Percentiles rank a stretch among this genome's conserved stretches.
These are phyloP conservation scores for Agastache rugosa DNA, from an alignment of 257 asterid genomes.

Conservation along the genomic window DNA sequence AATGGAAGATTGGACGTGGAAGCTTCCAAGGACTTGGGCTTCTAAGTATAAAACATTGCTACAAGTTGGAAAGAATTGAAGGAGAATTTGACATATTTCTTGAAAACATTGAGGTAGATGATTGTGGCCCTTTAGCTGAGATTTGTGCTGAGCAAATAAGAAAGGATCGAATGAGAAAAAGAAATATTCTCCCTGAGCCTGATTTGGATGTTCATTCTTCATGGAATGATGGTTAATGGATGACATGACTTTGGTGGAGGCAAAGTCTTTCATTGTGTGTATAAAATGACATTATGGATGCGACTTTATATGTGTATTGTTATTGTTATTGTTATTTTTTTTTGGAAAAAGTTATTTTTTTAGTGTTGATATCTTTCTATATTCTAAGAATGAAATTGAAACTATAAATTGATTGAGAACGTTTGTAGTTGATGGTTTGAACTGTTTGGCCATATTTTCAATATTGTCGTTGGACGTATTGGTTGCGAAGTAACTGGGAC, in stretches of 20 bases:
- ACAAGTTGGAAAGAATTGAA: conserved; percentile 2
- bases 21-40: background rate
- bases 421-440: too few species aligned
- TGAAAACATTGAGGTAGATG: conserved; percentile 6
- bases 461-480: too few species aligned
- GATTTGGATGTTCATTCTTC: background rate
- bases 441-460: too few species aligned
- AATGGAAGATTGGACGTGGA: background rate
- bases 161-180: background rate
- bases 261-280: background rate
- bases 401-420: too few species aligned
- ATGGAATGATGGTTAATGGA: background rate
- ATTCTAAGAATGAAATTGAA: too few species aligned
- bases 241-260: background rate
- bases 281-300: background rate
- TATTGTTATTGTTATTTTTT: too few species aligned
- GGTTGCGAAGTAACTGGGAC: too few species aligned
- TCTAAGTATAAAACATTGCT: conserved; percentile 11
- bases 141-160: background rate
- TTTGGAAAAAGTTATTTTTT: too few species aligned
- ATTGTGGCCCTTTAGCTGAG: conserved; percentile 10
- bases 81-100: background rate
- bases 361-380: too few species aligned
- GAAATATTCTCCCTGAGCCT: background rate
- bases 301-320: too few species aligned